A percentile compares a stretch with the other conserved stretches of the same genome.
Conservation (phyloP, 768 basidiomycete species). For the Cubamyces sp. region DNA sequence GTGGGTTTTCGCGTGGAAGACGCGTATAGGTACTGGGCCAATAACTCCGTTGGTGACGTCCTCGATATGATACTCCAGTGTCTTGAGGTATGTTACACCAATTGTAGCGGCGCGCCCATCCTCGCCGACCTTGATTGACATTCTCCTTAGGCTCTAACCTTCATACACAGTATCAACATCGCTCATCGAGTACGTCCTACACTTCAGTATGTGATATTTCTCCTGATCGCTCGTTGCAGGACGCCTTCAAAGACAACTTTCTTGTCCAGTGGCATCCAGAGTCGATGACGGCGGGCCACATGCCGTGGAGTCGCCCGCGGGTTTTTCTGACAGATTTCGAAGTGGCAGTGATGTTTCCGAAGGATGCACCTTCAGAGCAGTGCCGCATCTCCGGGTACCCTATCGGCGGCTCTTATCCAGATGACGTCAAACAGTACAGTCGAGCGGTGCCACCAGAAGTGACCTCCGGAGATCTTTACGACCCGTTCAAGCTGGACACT, state of each 20-base stretch:
- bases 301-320: slow-evolving; percentile 30
- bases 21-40: slow-evolving; percentile 31
- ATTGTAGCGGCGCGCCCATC: not conserved
- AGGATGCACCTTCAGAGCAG: slow-evolving; percentile 23
- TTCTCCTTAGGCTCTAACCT: not conserved
- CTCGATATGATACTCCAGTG: slow-evolving; percentile 37
- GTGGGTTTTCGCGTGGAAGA: slow-evolving; percentile 19
- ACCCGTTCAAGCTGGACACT: slow-evolving; percentile 36
- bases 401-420: not conserved
- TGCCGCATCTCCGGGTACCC: not conserved
- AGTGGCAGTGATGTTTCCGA: slow-evolving; percentile 34
- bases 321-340: slow-evolving; percentile 41
- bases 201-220: not conserved
- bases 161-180: not conserved
- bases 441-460: slow-evolving; percentile 34
- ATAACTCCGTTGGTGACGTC: slow-evolving; percentile 37
- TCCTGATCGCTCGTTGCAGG: slow-evolving; percentile 20
- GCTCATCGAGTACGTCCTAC: not conserved
- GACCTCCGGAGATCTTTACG: slow-evolving; percentile 26
- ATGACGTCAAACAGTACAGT: slow-evolving; percentile 14
- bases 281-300: slow-evolving; percentile 25
- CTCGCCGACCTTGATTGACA: not conserved
- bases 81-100: slow-evolving; percentile 35
- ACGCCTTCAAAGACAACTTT: slow-evolving; percentile 39
- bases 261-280: slow-evolving; percentile 39